phyloP scores from a whole-genome alignment of 2,329 filamentous ascomycete genomes.

The Monascus ruber region DNA sequence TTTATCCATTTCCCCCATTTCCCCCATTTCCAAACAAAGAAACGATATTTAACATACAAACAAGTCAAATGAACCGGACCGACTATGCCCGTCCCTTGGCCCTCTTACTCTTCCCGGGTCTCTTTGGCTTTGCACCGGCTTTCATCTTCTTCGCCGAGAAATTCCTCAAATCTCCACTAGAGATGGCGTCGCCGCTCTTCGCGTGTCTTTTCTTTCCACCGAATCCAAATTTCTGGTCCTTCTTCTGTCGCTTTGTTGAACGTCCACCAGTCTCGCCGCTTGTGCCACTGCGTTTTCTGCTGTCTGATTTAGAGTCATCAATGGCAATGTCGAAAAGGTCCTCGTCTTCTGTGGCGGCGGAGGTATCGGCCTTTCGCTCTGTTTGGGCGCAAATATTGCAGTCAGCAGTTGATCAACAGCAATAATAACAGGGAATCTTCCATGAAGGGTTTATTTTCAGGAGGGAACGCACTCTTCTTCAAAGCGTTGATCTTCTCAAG shows the following conservation, averaged over 20 bases:
- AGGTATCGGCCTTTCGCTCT: conserved; percentile 66
- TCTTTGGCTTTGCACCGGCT: conserved; percentile 31
- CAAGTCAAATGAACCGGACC: conserved; percentile 1
- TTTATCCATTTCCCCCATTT: too few species aligned
- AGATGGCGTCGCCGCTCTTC: conserved; percentile 83
- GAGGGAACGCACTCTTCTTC: conserved; percentile 73
- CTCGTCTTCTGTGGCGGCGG: conserved; percentile 59
- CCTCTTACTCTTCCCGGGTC: conserved; percentile 42
- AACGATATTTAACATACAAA: neutral
- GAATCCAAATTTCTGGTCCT: conserved; percentile 88
- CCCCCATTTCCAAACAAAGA: too few species aligned
- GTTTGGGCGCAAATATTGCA: conserved; percentile 3
- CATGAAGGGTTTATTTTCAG: neutral
- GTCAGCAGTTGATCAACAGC: conserved; percentile 6
- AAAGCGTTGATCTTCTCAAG: conserved; percentile 89
- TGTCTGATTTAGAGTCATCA: conserved; percentile 53
- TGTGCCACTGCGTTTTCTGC: conserved; percentile 32
- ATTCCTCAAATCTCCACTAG: conserved; percentile 65
- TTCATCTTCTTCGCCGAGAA: conserved; percentile 87
- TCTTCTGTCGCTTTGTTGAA: conserved; percentile 70
- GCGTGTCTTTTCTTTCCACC: conserved; percentile 86
- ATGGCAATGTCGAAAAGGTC: conserved; percentile 88
- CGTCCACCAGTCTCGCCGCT: conserved; percentile 29
- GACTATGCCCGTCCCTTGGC: conserved; percentile 18
- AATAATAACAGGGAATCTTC: neutral